Evolutionary conservation across 345 rosid genomes (phyloP), one percentile per base, ranked within the genome.

Genomic region (Carallia pectinifolia): DNA sequence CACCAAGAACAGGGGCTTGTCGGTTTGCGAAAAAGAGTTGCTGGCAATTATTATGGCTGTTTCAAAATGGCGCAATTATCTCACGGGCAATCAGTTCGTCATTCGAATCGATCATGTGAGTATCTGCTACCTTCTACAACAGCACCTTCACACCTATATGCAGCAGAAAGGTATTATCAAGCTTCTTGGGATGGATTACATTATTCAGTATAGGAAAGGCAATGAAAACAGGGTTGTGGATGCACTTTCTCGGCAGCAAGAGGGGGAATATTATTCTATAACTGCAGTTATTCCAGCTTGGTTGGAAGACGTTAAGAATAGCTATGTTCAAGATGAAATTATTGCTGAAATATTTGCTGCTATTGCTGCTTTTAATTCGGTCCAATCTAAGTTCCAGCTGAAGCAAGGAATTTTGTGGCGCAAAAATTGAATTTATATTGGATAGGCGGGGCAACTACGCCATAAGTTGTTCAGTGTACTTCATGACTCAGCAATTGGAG

Each of bases 1-100:
- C 1, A 1, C 0, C 9, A 8, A 16, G 1, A n/a, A 18, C 5
- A 6, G 16, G 17, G 36, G 16, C 1, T 1, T 38, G 0, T 23
- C 7, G 3, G 2, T 37, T 1, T 62, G 16, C 7, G 0, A 8
- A 27, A 62, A 7, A 9, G 37, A 59, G 17, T 13, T 62, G 9
- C 5, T 17, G 8, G 30, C 65, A 2, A 37, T 37, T 19, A 8
- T 5, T 8, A 0, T 36, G n/a, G 48, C 1, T 16, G 6, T 61
- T 6, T 2, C 29, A 0, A 17, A 62, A 9, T 62, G 29, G 48
- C 0, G 2, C 0, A 29, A 17, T 3, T 39, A 38, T 5, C 4
- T 62, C 6, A 1, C 1, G 2, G 15, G 37, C 0, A 1, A 17
- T 6, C 7, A 7, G 2, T 62, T 62, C 7, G 17, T 38, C 1